phyloP scores from a whole-genome alignment of 345 rosid species.

The Salix udensis region DNA sequence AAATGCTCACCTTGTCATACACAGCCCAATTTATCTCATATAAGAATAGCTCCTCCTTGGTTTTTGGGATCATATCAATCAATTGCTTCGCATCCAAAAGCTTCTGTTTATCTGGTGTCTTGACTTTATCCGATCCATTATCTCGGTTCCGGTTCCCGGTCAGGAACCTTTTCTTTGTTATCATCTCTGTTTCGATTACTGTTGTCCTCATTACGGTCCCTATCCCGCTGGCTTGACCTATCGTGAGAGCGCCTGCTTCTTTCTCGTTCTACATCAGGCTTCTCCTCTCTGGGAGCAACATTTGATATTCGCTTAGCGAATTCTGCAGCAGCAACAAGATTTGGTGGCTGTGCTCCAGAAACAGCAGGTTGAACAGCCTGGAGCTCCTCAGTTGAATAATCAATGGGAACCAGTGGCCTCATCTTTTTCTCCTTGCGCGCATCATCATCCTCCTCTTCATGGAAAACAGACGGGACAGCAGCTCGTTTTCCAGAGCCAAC shows the following conservation, averaged over 20 bases:
- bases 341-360: constrained; percentile 63
- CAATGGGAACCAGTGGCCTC: constrained; percentile 97
- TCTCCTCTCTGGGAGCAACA: constrained; percentile 67
- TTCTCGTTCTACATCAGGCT: constrained; percentile 64
- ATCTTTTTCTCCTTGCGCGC: constrained; percentile 76
- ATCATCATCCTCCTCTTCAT: constrained; percentile 92
- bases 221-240: constrained; percentile 64
- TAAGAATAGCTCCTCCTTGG: constrained; percentile 89
- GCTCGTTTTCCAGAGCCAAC: constrained; percentile 90
- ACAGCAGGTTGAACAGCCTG: constrained; percentile 59
- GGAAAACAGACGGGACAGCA: constrained; percentile 87
- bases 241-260: constrained; percentile 71
- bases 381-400: constrained; percentile 90
- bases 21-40: constrained; percentile 88
- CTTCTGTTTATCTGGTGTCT: constrained; percentile 70
- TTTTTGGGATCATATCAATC: constrained; percentile 97
- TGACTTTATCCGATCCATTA: constrained; percentile 59
- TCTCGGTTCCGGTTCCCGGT: constrained; percentile 53
- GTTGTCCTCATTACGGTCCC: constrained; percentile 49
- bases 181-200: constrained; percentile 48
- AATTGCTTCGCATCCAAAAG: constrained; percentile 90
- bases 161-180: constrained; percentile 42
- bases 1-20: constrained; percentile 70
- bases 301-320: constrained; percentile 81
- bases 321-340: constrained; percentile 91